Conservation (phyloP, 2,329 filamentous ascomycete genomes). For the Onygenales sp. region DNA sequence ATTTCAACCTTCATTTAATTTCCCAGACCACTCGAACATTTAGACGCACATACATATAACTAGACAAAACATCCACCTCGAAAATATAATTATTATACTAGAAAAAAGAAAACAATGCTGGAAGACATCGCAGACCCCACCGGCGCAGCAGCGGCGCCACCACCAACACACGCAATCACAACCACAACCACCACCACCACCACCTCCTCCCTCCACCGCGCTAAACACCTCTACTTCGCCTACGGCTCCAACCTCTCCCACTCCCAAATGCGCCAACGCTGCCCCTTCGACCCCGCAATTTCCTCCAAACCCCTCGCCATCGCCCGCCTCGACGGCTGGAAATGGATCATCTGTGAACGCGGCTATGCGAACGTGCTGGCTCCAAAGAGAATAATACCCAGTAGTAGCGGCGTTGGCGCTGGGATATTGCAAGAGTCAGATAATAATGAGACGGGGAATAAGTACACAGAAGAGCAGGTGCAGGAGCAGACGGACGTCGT, state of each 20-base stretch:
- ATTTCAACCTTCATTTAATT: too few relatives aligned
- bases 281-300: constrained; percentile 20
- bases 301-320: constrained; percentile 30
- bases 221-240: constrained; percentile 30
- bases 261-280: constrained; percentile 31
- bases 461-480: constrained; percentile 14
- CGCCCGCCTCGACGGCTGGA: constrained; percentile 27
- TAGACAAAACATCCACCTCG: too few relatives aligned
- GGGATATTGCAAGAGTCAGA: not conserved
- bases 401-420: constrained; percentile 11
- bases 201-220: not conserved
- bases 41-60: too few relatives aligned
- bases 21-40: too few relatives aligned
- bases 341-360: constrained; percentile 32
- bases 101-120: not conserved
- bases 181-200: not conserved
- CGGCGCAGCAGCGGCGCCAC: not conserved
- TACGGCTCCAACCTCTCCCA: constrained; percentile 36
- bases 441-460: constrained; percentile 10
- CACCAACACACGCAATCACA: not conserved
- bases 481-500: constrained; percentile 18
- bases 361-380: constrained; percentile 35
- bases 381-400: not conserved
- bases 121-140: not conserved
- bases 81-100: not conserved